Base-by-base conservation (phyloP, 768 basidiomycete species). In the Royoungia palumana region DNA sequence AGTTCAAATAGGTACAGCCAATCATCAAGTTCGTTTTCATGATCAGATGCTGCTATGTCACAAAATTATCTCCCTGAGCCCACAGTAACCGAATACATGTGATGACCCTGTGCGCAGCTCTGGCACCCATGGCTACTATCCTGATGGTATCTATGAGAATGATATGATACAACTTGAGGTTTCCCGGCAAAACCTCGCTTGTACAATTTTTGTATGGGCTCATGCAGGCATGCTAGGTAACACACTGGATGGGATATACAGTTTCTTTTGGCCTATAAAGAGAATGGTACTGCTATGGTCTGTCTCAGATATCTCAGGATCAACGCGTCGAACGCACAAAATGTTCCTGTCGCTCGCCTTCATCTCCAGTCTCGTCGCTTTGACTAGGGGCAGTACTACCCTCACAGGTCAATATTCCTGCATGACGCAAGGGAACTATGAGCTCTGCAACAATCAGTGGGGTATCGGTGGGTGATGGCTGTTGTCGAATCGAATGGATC, bases 391-490 rank as follows among this genome's bases (percentile, higher is more conserved):
- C 14, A 36, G 44, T 44, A 49, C 43, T 16, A 49, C 42, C 28
- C 68, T 81, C 44, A 64, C 69, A 6, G 79, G 79, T 3, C 70
- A 67, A 47, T 75, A 59, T 35, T 64, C 70, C 50, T 81, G 79
- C 58, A 52, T 64, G 36, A 63, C 76, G 2, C 75, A 74, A 4
- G 79, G 79, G 3, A 59, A 62, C 12, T 82, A 69, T 60, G 74
- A 70, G 0, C 72, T 81, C 37, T 81, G 80, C 67, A 76, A 81
- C 58, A 79, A 82, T 59, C 74, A 78, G 20, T 82, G 80, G 80
- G 79, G 78, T 13, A 56, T 60, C 17, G 43, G 76, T 76, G 50
- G 35, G 71, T 57, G 30, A 4, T 22, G n/a, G n/a, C 10, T 40
- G 24, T 47, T 30, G 22, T 19, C 6, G 16, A 13, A 14, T 3